Evolutionary conservation across 352 stramenopile genomes (phyloP).

Genomic region (Phytophthora pistaciae): DNA sequence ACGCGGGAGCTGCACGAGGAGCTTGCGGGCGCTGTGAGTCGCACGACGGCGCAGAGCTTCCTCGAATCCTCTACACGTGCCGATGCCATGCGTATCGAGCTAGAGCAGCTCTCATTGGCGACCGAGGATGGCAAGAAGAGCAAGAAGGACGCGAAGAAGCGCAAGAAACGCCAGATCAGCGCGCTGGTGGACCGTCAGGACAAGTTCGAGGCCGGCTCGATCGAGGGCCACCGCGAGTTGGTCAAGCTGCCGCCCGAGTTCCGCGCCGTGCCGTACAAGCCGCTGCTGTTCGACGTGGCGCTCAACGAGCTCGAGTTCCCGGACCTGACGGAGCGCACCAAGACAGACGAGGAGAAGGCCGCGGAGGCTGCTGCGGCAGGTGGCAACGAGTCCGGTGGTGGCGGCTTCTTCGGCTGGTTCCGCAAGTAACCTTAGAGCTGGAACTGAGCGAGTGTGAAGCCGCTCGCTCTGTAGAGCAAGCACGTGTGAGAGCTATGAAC

Average conservation of each 20-base stretch:
- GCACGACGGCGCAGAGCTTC: conserved; percentile 79
- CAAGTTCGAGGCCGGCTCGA: conserved; percentile 46
- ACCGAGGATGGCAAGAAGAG: conserved; percentile 61
- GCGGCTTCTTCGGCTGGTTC: conserved; percentile 85
- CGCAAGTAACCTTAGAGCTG: conserved; percentile 55
- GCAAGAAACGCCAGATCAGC: conserved; percentile 48
- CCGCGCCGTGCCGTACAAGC: conserved; percentile 74
- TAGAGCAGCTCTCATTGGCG: conserved; percentile 66
- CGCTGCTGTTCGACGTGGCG: conserved; percentile 84
- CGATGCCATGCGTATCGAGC: conserved; percentile 66
- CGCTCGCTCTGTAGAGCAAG: conserved; percentile 17
- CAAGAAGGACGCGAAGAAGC: conserved; percentile 52
- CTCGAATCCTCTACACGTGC: conserved; percentile 65
- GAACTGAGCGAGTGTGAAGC: not conserved
- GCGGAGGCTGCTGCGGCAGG: conserved; percentile 50
- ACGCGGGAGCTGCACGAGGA: conserved; percentile 67
- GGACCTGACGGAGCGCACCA: conserved; percentile 78
- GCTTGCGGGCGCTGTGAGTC: conserved; percentile 69
- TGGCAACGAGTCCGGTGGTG: conserved; percentile 38
- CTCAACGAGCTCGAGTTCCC: conserved; percentile 87
- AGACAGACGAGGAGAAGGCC: conserved; percentile 79
- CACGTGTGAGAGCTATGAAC: conserved; percentile 28
- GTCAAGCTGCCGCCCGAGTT: conserved; percentile 75
- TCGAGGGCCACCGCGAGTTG: conserved; percentile 68
- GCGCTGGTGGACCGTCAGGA: conserved; percentile 48